These are phyloP conservation scores for Rasamsonia emersonii DNA, from an alignment of 2,329 filamentous ascomycete genomes.

Conservation along the genomic window DNA sequence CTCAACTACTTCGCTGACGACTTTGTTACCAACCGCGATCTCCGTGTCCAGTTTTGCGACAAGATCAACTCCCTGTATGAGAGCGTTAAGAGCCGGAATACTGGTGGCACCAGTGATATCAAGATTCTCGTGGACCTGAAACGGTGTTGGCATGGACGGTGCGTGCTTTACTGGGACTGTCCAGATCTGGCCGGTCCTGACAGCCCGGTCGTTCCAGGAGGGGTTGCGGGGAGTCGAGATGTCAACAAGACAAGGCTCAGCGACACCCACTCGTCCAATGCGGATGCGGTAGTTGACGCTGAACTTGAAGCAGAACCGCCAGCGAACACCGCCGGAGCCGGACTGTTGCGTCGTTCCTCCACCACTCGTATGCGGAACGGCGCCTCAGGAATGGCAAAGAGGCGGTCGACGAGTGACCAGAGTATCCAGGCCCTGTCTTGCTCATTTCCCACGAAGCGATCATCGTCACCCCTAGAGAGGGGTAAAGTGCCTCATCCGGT, in stretches of 20 bases:
- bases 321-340: background rate
- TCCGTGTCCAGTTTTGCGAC: slow-evolving; percentile 71
- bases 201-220: slow-evolving; percentile 65
- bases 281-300: slow-evolving; percentile 11
- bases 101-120: slow-evolving; percentile 54
- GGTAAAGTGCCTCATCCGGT: slow-evolving; percentile 35
- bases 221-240: slow-evolving; percentile 55
- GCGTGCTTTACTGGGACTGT: slow-evolving; percentile 79
- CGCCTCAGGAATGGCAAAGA: slow-evolving; percentile 10
- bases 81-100: slow-evolving; percentile 42
- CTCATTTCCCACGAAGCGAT: slow-evolving; percentile 45
- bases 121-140: slow-evolving; percentile 93
- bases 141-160: slow-evolving; percentile 92
- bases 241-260: slow-evolving; percentile 23
- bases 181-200: slow-evolving; percentile 58
- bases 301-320: background rate
- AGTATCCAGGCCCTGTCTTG: slow-evolving; percentile 53
- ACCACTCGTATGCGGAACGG: slow-evolving; percentile 5
- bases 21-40: slow-evolving; percentile 66
- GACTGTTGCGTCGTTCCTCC: background rate
- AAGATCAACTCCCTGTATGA: slow-evolving; percentile 60
- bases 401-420: slow-evolving; percentile 31
- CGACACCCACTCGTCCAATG: slow-evolving; percentile 26
- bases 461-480: slow-evolving; percentile 22
- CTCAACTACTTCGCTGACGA: slow-evolving; percentile 79